Evolutionary conservation across 177 flowering plant species (phyloP).

Genomic region (Vitis hybrid): DNA sequence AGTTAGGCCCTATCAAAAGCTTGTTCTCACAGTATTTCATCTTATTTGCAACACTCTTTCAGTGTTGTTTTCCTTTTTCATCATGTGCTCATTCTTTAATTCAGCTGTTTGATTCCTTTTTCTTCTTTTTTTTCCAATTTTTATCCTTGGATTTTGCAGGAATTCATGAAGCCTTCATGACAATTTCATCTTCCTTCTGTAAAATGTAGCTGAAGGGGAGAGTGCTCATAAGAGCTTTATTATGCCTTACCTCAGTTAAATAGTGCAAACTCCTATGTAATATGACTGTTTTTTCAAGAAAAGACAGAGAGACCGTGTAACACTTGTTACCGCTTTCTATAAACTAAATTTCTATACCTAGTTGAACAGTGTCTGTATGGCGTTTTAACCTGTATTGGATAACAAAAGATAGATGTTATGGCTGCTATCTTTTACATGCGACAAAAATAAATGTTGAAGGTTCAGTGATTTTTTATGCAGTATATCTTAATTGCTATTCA

Average conservation of each 20-base stretch:
- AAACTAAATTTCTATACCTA: neutral
- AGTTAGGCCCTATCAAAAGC: too few relatives aligned
- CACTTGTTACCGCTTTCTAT: neutral
- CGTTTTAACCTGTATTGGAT: neutral
- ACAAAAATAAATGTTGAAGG: neutral
- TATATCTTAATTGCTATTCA: neutral
- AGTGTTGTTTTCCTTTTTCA: too few relatives aligned
- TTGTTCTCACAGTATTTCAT: too few relatives aligned
- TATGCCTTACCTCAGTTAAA: neutral
- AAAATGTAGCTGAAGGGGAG: neutral
- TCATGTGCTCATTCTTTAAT: neutral
- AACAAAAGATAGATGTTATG: neutral
- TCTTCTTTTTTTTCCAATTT: neutral
- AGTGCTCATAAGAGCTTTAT: neutral
- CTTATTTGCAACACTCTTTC: too few relatives aligned
- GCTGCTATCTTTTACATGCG: neutral
- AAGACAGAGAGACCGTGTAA: neutral
- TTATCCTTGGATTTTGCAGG: constrained; percentile 15
- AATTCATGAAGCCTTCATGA: constrained; percentile 17
- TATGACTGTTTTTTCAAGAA: neutral
- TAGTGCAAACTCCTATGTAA: neutral
- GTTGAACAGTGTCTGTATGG: neutral
- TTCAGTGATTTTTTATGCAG: neutral
- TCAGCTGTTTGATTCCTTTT: neutral
- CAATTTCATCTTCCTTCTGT: neutral